Percentiles rank a stretch among this genome's conserved stretches.
Evolutionary conservation across 345 rosid genomes (phyloP).

Genomic region (Syzygium jambos): DNA sequence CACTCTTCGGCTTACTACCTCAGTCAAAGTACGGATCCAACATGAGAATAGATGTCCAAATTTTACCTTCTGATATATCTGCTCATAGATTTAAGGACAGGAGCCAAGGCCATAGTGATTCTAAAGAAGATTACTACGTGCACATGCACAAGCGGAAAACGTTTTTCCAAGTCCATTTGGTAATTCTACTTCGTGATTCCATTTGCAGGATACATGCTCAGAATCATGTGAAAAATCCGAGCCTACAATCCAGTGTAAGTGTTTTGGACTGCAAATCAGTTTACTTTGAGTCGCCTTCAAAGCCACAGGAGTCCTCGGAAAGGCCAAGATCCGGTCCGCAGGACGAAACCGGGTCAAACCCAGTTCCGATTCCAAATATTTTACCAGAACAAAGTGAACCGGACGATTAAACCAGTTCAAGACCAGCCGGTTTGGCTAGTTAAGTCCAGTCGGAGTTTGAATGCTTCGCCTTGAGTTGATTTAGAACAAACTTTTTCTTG

Average conservation of each 20-base stretch:
- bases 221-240: slow-evolving; percentile 63
- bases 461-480: background rate
- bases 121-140: background rate
- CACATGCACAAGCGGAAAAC: background rate
- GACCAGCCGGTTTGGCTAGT: background rate
- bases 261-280: background rate
- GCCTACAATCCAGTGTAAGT: slow-evolving; percentile 44
- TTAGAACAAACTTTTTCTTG: background rate
- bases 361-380: background rate
- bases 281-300: background rate
- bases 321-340: background rate
- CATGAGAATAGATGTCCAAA: background rate
- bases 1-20: slow-evolving; percentile 49
- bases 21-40: slow-evolving; percentile 28
- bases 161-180: background rate
- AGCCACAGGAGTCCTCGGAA: background rate
- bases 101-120: background rate
- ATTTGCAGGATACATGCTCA: slow-evolving; percentile 61
- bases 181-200: background rate
- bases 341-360: background rate
- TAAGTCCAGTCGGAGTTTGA: background rate
- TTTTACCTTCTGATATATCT: background rate
- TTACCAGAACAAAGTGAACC: background rate
- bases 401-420: background rate
- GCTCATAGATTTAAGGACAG: background rate